Evolutionary conservation across 2,329 filamentous ascomycete genomes (phyloP).

Genomic region (Aspergillus thermomutatus): DNA sequence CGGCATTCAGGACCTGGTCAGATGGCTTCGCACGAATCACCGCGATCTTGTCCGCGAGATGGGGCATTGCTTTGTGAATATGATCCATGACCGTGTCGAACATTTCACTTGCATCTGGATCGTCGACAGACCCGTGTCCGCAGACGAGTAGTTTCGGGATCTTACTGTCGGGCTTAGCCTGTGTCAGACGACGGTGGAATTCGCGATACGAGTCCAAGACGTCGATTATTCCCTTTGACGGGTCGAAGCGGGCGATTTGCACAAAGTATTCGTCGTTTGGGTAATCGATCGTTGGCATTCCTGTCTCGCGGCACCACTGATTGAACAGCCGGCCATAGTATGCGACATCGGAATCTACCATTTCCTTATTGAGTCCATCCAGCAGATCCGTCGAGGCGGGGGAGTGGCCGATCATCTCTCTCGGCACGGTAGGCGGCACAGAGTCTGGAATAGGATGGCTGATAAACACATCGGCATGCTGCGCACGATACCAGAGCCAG

Average conservation of each 20-base stretch:
- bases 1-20: slow-evolving; percentile 74
- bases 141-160: slow-evolving; percentile 71
- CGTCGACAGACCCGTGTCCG: slow-evolving; percentile 76
- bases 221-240: slow-evolving; percentile 75
- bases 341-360: slow-evolving; percentile 66
- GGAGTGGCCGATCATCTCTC: slow-evolving; percentile 67
- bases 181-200: slow-evolving; percentile 60
- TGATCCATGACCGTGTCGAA: slow-evolving; percentile 69
- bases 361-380: slow-evolving; percentile 74
- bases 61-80: slow-evolving; percentile 60
- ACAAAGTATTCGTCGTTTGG: slow-evolving; percentile 67
- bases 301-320: slow-evolving; percentile 59
- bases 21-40: slow-evolving; percentile 76
- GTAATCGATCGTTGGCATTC: slow-evolving; percentile 37
- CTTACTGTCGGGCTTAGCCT: slow-evolving; percentile 46
- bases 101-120: slow-evolving; percentile 70
- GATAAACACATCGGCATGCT: slow-evolving; percentile 72
- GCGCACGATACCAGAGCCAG: slow-evolving; percentile 70
- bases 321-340: slow-evolving; percentile 75
- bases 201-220: slow-evolving; percentile 73
- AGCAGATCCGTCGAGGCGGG: slow-evolving; percentile 82
- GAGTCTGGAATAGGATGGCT: slow-evolving; percentile 76
- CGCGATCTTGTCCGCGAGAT: slow-evolving; percentile 63
- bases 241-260: slow-evolving; percentile 79
- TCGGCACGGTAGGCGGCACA: slow-evolving; percentile 66